Evolutionary conservation across 1,284 basidiomycete genomes (phyloP).

Genomic region (Rhodotorula sp.): DNA sequence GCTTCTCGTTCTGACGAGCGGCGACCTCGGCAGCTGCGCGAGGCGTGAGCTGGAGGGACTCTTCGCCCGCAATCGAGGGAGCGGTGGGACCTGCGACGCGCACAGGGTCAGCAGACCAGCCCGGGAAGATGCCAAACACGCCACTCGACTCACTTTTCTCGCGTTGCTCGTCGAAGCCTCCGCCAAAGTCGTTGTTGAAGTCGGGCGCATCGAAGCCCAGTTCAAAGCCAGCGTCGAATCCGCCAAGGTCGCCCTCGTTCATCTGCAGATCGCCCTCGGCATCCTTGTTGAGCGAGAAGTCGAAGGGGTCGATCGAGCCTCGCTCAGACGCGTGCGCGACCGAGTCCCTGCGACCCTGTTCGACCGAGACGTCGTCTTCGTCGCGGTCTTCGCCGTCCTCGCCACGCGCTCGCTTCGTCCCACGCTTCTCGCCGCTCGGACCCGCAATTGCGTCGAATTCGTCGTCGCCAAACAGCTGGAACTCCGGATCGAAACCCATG

Average conservation of each 20-base stretch:
- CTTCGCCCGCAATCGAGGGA: slow-evolving; percentile 14
- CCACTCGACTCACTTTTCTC: slow-evolving; percentile 16
- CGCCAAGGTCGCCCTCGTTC: slow-evolving; percentile 16
- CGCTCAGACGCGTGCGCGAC: slow-evolving; percentile 27
- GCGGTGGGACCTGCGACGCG: background rate
- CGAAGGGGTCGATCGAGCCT: slow-evolving; percentile 21
- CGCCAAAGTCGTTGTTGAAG: slow-evolving; percentile 24
- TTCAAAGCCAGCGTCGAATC: slow-evolving; percentile 15
- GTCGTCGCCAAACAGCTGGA: slow-evolving; percentile 28
- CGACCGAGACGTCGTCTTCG: slow-evolving; percentile 29
- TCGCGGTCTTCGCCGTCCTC: slow-evolving; percentile 17
- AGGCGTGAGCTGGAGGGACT: slow-evolving; percentile 35
- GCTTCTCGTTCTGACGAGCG: slow-evolving; percentile 13
- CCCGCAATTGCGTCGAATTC: slow-evolving; percentile 19
- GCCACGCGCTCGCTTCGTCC: slow-evolving; percentile 23
- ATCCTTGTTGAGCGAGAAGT: slow-evolving; percentile 22
- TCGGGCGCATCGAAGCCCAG: slow-evolving; percentile 20
- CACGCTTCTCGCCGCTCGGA: background rate
- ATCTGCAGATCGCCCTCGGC: slow-evolving; percentile 9
- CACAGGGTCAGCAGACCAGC: background rate
- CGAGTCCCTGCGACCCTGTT: slow-evolving; percentile 26
- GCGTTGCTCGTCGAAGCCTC: slow-evolving; percentile 17
- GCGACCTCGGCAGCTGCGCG: slow-evolving; percentile 34
- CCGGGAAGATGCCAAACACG: background rate
- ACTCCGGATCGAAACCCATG: slow-evolving; percentile 23